Evolutionary conservation across 2,329 filamentous ascomycete species (phyloP), one percentile per base, ranked within the genome.

Genomic region (Cytospora piceicola): DNA sequence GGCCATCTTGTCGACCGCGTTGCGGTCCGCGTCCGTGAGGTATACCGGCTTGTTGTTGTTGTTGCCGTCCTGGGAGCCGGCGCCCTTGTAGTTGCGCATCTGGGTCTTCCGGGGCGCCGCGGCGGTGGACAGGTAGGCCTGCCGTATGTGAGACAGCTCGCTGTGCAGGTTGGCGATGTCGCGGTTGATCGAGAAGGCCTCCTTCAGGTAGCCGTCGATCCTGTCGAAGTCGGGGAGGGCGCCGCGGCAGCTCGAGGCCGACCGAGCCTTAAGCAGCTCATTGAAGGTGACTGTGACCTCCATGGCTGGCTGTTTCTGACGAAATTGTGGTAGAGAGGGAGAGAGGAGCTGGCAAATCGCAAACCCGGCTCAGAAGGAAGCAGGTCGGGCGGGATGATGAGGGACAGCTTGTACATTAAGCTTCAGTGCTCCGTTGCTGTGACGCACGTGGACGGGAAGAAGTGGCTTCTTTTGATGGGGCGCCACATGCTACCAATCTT

Each of bases 101-200:
- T 86, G 82, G 58, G 82, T 78, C 74, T 83, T 79, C 69, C 88
- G 86, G 27, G 89, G 86, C 69, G 86, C 85, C 7, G 90, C 87
- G 27, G 90, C 87, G 27, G 90, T 93, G 36, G 94, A 95, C 60
- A 99, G 91, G 79, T 99, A 99, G 66, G 93, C 88, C 72, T 93
- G 92, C 67, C 94, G 91, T 73, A 97, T 93, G 67, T 89, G 87
- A 74, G 87, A 88, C 24, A 99, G 89, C 73, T 97, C 92, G 70
- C 81, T 81, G 72, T 93, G 89, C 42, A 99, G 87, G 59, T 90
- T 92, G 68, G 86, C 80, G 68, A 98, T 96, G 75, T 96, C 93
- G 9, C 88, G 85, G 75, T 96, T 95, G 77, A 98, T 97, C 75
- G 90, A 88, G 79, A 96, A 95, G 61, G 95, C 95, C 79, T 98